phyloP scores from a whole-genome alignment of 768 basidiomycete genomes.

The Tulasnella sp. region DNA sequence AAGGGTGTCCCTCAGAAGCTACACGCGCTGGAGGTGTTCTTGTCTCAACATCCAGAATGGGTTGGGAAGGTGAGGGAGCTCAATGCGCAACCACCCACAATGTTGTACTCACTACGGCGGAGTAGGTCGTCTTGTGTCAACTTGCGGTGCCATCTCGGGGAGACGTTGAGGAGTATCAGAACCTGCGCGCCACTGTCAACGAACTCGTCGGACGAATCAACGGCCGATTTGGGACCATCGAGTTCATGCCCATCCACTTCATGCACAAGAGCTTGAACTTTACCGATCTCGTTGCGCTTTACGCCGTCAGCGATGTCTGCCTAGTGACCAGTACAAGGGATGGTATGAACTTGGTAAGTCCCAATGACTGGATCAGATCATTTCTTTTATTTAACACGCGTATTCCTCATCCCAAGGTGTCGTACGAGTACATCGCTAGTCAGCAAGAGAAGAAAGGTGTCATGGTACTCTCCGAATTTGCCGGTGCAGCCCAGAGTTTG shows the following conservation, averaged over 20 bases:
- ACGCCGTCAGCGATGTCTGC: conserved; percentile 93
- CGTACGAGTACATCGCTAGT: conserved; percentile 96
- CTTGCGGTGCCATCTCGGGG: conserved; percentile 95
- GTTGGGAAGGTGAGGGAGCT: conserved; percentile 73
- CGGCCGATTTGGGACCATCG: conserved; percentile 96
- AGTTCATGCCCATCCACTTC: conserved; percentile 99
- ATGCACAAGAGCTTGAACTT: conserved; percentile 93
- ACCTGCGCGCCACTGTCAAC: conserved; percentile 88
- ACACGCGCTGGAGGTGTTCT: conserved; percentile 91
- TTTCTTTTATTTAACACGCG: not conserved
- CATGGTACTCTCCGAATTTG: conserved; percentile 97
- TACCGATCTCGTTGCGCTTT: conserved; percentile 95
- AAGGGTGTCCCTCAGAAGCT: conserved; percentile 99
- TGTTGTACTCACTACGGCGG: conserved; percentile 1
- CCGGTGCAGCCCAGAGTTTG: conserved; percentile 89
- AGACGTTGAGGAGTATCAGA: conserved; percentile 99
- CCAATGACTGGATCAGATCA: not conserved
- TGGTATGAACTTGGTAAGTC: conserved; percentile 92
- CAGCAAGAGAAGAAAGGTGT: conserved; percentile 88
- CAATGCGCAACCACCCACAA: not conserved
- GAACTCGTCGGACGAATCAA: conserved; percentile 98
- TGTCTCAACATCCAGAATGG: conserved; percentile 97
- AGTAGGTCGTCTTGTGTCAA: conserved; percentile 85
- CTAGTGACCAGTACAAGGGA: conserved; percentile 91
- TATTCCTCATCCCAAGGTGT: conserved; percentile 48